Percentiles rank a stretch among this genome's conserved stretches.
Evolutionary conservation across 768 basidiomycete genomes (phyloP).

Genomic region (Amanita exitialis): DNA sequence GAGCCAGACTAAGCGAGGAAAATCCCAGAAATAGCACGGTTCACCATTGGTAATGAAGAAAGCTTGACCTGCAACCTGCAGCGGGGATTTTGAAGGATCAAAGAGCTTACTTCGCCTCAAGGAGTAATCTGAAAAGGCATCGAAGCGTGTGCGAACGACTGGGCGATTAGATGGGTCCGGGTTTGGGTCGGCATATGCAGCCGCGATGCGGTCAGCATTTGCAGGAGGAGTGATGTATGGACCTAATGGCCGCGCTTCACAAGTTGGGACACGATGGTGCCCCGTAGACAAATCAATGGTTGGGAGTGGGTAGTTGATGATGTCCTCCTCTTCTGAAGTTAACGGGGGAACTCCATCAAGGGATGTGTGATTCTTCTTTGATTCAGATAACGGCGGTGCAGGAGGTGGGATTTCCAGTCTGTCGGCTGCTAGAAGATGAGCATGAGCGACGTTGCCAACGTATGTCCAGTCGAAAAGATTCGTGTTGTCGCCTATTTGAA

Average conservation of each 20-base stretch:
- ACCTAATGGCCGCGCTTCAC: conserved; percentile 71
- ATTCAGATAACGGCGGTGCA: conserved; percentile 25
- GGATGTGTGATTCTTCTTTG: conserved; percentile 24
- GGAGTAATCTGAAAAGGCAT: conserved; percentile 57
- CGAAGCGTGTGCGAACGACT: conserved; percentile 71
- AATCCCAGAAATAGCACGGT: conserved; percentile 95
- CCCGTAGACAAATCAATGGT: conserved; percentile 58
- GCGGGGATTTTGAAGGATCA: conserved; percentile 36
- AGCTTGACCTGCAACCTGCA: conserved; percentile 83
- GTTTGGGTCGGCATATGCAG: conserved; percentile 40
- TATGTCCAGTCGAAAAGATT: conserved; percentile 97
- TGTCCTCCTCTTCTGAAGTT: conserved; percentile 27
- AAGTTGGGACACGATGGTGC: conserved; percentile 64
- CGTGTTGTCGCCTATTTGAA: conserved; percentile 89
- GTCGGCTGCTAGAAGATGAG: conserved; percentile 91
- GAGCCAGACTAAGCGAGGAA: conserved; percentile 73
- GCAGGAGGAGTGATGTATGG: conserved; percentile 60
- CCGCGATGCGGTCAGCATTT: conserved; percentile 46
- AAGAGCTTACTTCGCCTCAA: conserved; percentile 41
- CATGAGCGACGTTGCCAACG: conserved; percentile 90
- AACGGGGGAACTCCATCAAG: conserved; percentile 30
- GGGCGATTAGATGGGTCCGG: conserved; percentile 35
- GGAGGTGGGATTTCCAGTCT: conserved; percentile 53
- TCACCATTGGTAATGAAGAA: conserved; percentile 99
- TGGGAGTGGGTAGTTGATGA: conserved; percentile 44